A percentile compares a stretch with the other conserved stretches of the same genome.
phyloP scores from a whole-genome alignment of 1,284 basidiomycete species.

The Ganoderma sp. region DNA sequence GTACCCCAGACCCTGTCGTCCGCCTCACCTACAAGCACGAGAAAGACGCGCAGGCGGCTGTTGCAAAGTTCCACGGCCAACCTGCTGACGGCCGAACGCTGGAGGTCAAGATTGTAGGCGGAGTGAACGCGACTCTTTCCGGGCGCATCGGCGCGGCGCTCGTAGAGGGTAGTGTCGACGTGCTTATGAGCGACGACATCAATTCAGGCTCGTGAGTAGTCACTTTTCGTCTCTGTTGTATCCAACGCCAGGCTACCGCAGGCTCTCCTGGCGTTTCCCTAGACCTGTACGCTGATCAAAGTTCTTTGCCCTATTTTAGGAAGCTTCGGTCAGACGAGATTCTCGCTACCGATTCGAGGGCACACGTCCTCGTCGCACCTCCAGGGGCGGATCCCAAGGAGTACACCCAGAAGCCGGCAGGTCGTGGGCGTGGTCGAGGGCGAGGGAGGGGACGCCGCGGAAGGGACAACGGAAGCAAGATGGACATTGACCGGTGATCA shows the following conservation, averaged over 20 bases:
- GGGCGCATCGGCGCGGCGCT: constrained; percentile 60
- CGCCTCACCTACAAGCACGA: constrained; percentile 76
- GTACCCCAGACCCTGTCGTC: constrained; percentile 57
- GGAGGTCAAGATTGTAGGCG: constrained; percentile 68
- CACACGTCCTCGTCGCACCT: constrained; percentile 71
- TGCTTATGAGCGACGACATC: constrained; percentile 59
- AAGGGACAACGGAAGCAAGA: constrained; percentile 43
- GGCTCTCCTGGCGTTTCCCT: not conserved
- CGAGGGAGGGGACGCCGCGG: constrained; percentile 37
- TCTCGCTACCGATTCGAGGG: constrained; percentile 68
- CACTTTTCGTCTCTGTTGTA: too few species aligned
- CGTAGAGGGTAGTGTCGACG: constrained; percentile 71
- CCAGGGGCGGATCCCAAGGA: constrained; percentile 68
- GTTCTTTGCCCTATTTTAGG: constrained; percentile 46
- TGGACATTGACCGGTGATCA: constrained; percentile 45
- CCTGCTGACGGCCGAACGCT: constrained; percentile 82
- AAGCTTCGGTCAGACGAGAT: constrained; percentile 88
- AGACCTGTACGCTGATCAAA: not conserved
- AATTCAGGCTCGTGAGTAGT: constrained; percentile 62
- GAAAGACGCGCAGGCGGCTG: constrained; percentile 67
- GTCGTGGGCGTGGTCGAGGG: constrained; percentile 38
- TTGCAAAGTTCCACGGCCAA: constrained; percentile 78
- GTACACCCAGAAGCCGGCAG: constrained; percentile 49
- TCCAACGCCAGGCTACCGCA: too few species aligned
- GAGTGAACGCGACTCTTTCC: constrained; percentile 57